These are phyloP conservation scores for Trichoderma sp. DNA, from an alignment of 2,329 filamentous ascomycete species.

Conservation along the genomic window DNA sequence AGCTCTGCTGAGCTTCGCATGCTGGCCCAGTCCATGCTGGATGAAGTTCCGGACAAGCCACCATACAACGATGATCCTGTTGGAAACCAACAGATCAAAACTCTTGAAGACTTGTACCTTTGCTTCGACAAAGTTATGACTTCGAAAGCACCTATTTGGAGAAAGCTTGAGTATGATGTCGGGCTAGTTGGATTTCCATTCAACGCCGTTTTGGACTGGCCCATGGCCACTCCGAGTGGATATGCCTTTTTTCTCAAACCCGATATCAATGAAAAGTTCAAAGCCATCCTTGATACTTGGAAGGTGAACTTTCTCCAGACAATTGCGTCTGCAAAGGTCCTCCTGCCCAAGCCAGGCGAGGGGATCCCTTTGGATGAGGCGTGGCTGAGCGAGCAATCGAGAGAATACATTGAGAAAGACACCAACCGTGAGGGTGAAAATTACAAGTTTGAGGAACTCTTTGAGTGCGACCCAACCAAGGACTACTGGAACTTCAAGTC, in stretches of 20 bases:
- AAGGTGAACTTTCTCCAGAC: conserved; percentile 25
- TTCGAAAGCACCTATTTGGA: conserved; percentile 23
- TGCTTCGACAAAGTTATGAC: conserved; percentile 22
- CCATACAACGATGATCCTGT: conserved; percentile 22
- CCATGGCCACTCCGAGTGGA: conserved; percentile 54
- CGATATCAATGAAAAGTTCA: conserved; percentile 50
- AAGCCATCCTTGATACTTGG: conserved; percentile 50
- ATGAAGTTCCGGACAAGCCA: conserved; percentile 25
- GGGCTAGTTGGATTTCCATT: conserved; percentile 55
- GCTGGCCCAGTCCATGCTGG: conserved; percentile 25
- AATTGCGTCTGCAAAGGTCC: conserved; percentile 2
- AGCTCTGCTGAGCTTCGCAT: conserved; percentile 25
- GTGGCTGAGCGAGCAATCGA: conserved; percentile 24
- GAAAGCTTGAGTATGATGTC: conserved; percentile 12
- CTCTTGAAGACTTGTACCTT: conserved; percentile 24
- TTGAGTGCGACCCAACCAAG: conserved; percentile 22
- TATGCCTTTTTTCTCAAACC: conserved; percentile 52
- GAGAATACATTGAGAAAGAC: conserved; percentile 21
- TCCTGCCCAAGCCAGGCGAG: not conserved
- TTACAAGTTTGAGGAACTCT: conserved; percentile 23
- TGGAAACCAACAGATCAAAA: conserved; percentile 20
- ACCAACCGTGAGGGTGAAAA: conserved; percentile 19
- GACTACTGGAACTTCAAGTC: conserved; percentile 49
- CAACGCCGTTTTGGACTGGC: conserved; percentile 56
- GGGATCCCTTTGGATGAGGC: not conserved